phyloP scores from a whole-genome alignment of 768 basidiomycete species.

The Pleurotus citrinopileatus region DNA sequence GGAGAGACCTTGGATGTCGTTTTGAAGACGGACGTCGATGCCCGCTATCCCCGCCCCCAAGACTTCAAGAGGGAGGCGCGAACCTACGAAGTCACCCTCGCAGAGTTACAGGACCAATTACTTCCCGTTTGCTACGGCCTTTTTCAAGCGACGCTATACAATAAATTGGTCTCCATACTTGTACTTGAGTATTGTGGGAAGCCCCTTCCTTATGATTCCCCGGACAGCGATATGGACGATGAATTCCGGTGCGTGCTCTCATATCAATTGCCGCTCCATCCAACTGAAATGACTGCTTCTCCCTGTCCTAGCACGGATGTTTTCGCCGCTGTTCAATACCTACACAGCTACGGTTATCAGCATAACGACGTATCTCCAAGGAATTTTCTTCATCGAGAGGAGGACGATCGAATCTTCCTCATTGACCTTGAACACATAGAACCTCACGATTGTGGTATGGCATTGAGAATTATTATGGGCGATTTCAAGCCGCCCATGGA shows the following conservation, averaged over 20 bases:
- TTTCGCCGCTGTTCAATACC: background rate
- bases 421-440: background rate
- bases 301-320: background rate
- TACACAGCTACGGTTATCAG: background rate
- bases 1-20: background rate
- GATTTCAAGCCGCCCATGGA: background rate
- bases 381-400: background rate
- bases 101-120: background rate
- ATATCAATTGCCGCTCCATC: too few species aligned
- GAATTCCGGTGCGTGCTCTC: background rate
- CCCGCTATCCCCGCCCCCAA: background rate
- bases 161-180: background rate
- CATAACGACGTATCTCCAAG: background rate
- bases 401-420: background rate
- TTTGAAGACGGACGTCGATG: background rate
- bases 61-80: background rate
- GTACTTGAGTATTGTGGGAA: background rate
- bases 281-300: background rate
- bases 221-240: background rate
- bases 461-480: background rate
- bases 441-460: background rate
- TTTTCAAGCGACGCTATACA: background rate
- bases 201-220: background rate
- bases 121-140: background rate
- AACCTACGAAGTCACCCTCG: background rate